Conservation (phyloP, 129 eudicot genomes). For the Daucus carota region DH1_v3.0 NC_030387.2:19237501-19238000, state of each 20-base stretch:
- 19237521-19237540: too few species aligned
- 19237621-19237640: slow-evolving; percentile 9
- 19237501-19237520: too few species aligned
- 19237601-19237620: slow-evolving; percentile 9
- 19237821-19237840: slow-evolving; percentile 29
- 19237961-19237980: slow-evolving; percentile 41
- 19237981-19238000: slow-evolving; percentile 3
- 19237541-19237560: too few species aligned
- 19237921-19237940: slow-evolving; percentile 12
- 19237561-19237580: too few species aligned
- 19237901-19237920: slow-evolving; percentile 41
- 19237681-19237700: neutral
- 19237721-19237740: slow-evolving; percentile 13
- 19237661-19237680: neutral
- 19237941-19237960: slow-evolving; percentile 49
- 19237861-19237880: slow-evolving; percentile 46
- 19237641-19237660: neutral
- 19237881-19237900: slow-evolving; percentile 88
- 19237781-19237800: slow-evolving; percentile 39
- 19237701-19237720: neutral
- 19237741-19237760: slow-evolving; percentile 7
- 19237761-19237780: slow-evolving; percentile 52
- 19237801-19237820: slow-evolving; percentile 51
- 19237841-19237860: neutral
- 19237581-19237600: slow-evolving; percentile 16